Conservation (phyloP, 2,329 filamentous ascomycete genomes). For the Pseudogymnoascus destructans region DNA sequence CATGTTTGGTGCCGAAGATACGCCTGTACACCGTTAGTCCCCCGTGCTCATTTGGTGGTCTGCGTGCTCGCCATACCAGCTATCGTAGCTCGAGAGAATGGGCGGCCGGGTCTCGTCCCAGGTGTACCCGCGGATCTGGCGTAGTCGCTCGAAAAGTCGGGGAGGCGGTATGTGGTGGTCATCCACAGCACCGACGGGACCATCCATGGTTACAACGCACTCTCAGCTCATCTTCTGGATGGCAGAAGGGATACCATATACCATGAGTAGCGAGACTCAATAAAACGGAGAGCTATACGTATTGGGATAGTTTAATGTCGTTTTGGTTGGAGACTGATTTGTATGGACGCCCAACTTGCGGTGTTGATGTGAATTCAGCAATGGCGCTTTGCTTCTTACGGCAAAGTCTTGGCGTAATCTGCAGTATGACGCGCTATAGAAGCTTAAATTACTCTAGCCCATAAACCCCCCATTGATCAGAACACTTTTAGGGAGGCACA, state of each 20-base stretch:
- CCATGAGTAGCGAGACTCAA: not conserved
- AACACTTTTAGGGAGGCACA: not conserved
- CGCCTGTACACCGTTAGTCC: conserved; percentile 36
- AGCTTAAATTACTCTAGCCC: conserved; percentile 2
- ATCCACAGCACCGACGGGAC: conserved; percentile 17
- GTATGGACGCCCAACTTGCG: conserved; percentile 1
- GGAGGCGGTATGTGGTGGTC: conserved; percentile 44
- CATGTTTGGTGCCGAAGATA: conserved; percentile 44
- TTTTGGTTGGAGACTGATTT: conserved; percentile 3
- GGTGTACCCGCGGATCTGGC: conserved; percentile 59
- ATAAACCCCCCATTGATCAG: not conserved
- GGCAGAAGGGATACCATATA: not conserved
- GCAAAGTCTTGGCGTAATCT: conserved; percentile 5
- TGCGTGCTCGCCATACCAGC: conserved; percentile 47
- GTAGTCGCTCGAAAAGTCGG: conserved; percentile 59
- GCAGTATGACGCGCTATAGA: conserved; percentile 4
- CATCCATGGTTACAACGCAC: conserved; percentile 18
- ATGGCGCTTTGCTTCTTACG: conserved; percentile 6
- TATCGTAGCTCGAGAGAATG: conserved; percentile 65
- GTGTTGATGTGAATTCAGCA: conserved; percentile 6
- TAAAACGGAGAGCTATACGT: conserved; percentile 3
- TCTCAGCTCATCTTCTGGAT: conserved; percentile 10
- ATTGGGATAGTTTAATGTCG: conserved; percentile 6
- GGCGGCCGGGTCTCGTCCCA: conserved; percentile 56
- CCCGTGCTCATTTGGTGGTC: not conserved